These are phyloP conservation scores for Geosiphon pyriformis DNA, from an alignment of 192 early-diverging fungal genomes.

Conservation along the genomic window DNA sequence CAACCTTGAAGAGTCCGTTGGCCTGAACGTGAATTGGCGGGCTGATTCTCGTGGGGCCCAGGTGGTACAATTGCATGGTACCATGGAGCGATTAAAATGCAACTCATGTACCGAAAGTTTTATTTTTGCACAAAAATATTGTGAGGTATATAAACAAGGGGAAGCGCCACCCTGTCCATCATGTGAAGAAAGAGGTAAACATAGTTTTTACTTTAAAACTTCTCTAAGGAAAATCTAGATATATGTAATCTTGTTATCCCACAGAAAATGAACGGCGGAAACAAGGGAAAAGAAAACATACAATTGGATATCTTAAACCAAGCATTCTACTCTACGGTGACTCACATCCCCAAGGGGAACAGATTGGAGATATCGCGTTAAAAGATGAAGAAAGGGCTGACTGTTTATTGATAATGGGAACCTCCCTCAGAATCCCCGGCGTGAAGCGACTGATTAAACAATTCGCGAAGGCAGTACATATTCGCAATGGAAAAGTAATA, in stretches of 20 bases:
- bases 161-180: constrained; percentile 62
- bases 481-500: constrained; percentile 53
- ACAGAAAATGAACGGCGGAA: constrained; percentile 43
- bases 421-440: constrained; percentile 78
- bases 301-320: constrained; percentile 78
- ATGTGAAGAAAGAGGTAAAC: constrained; percentile 37
- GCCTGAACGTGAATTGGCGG: constrained; percentile 47
- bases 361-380: constrained; percentile 54
- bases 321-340: constrained; percentile 97
- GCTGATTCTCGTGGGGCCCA: constrained; percentile 42
- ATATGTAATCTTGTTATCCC: no score
- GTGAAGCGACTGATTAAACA: constrained; percentile 71
- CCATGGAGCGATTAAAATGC: constrained; percentile 80
- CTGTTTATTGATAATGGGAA: constrained; percentile 83
- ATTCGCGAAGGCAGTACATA: constrained; percentile 56
- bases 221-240: neutral
- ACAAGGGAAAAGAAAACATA: constrained; percentile 70
- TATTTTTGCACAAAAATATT: constrained; percentile 55
- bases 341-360: constrained; percentile 67
- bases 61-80: constrained; percentile 92
- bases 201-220: neutral
- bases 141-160: constrained; percentile 63
- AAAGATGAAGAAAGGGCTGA: constrained; percentile 62
- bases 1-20: constrained; percentile 74
- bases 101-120: constrained; percentile 72